Evolutionary conservation across 257 asterid species (phyloP).

Genomic region (Scutellaria minor): DNA sequence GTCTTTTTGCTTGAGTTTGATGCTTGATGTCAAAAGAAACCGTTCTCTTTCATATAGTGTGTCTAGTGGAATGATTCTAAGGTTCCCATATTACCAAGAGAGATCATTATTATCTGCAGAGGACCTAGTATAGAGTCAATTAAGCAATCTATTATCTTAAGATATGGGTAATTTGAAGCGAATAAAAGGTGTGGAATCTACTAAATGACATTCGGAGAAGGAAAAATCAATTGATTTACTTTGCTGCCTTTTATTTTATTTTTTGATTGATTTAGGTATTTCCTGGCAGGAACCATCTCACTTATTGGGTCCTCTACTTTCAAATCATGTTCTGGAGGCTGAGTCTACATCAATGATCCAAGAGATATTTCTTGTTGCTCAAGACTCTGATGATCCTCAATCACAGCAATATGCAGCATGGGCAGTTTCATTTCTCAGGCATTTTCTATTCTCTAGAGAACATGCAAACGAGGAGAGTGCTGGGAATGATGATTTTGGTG

Average conservation of each 20-base stretch:
- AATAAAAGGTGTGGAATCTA: constrained; percentile 8
- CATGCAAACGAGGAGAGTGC: constrained; percentile 47
- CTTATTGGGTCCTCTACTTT: constrained; percentile 57
- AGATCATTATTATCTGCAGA: background rate
- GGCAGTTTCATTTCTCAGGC: constrained; percentile 87
- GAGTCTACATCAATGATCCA: constrained; percentile 68
- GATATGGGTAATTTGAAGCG: constrained; percentile 2
- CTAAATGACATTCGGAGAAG: constrained; percentile 15
- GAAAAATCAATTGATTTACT: background rate
- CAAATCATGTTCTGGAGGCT: constrained; percentile 63
- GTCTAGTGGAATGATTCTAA: constrained; percentile 16
- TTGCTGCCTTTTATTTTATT: constrained; percentile 25
- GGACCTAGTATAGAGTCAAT: background rate
- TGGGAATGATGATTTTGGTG: constrained; percentile 48
- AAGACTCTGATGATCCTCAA: constrained; percentile 70
- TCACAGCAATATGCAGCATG: constrained; percentile 86
- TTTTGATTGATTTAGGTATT: constrained; percentile 26
- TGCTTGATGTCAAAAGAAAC: constrained; percentile 12
- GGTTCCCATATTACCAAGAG: background rate
- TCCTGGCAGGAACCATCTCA: constrained; percentile 60
- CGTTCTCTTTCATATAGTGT: background rate
- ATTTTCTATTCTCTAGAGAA: constrained; percentile 58
- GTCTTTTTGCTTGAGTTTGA: constrained; percentile 24
- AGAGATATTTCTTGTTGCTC: constrained; percentile 81
- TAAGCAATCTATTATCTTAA: background rate